Evolutionary conservation across 1,284 basidiomycete species (phyloP).

Genomic region (Cryptococcus hybrid): DNA sequence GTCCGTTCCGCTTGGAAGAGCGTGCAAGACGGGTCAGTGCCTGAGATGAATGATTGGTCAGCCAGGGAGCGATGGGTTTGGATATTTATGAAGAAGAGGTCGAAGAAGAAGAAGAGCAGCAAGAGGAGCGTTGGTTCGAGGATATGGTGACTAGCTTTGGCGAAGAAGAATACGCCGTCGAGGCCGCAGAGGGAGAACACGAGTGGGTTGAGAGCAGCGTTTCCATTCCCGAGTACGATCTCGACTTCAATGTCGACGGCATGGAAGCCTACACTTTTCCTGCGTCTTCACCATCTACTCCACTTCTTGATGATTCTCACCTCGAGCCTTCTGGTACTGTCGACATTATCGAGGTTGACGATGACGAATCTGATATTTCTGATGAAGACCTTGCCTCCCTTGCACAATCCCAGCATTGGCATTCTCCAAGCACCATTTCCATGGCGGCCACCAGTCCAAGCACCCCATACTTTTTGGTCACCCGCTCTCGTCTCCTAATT

Average conservation of each 20-base stretch:
- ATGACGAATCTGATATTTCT: slow-evolving; percentile 13
- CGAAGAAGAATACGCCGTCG: slow-evolving; percentile 22
- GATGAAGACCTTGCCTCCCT: slow-evolving; percentile 5
- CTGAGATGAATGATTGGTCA: slow-evolving; percentile 39
- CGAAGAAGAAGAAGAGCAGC: slow-evolving; percentile 26
- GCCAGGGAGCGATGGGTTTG: slow-evolving; percentile 34
- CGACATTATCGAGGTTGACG: slow-evolving; percentile 14
- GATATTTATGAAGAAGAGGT: slow-evolving; percentile 42
- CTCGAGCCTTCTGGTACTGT: slow-evolving; percentile 5
- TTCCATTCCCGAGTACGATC: slow-evolving; percentile 16
- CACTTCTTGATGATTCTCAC: slow-evolving; percentile 3
- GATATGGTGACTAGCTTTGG: slow-evolving; percentile 33
- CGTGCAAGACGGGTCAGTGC: slow-evolving; percentile 25
- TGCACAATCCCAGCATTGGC: neutral
- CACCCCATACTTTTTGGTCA: neutral
- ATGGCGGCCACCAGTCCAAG: neutral
- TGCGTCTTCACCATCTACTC: slow-evolving; percentile 5
- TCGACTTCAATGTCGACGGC: slow-evolving; percentile 23
- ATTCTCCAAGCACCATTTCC: neutral
- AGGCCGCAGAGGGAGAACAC: slow-evolving; percentile 6
- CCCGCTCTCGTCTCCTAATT: neutral
- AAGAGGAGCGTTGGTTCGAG: slow-evolving; percentile 41
- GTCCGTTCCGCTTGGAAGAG: slow-evolving; percentile 41
- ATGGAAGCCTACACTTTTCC: slow-evolving; percentile 27
- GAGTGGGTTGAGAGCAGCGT: slow-evolving; percentile 33